Evolutionary conservation across 768 basidiomycete genomes (phyloP), one percentile per base, ranked within the genome.

Genomic region (Trametes cinnabarina): DNA sequence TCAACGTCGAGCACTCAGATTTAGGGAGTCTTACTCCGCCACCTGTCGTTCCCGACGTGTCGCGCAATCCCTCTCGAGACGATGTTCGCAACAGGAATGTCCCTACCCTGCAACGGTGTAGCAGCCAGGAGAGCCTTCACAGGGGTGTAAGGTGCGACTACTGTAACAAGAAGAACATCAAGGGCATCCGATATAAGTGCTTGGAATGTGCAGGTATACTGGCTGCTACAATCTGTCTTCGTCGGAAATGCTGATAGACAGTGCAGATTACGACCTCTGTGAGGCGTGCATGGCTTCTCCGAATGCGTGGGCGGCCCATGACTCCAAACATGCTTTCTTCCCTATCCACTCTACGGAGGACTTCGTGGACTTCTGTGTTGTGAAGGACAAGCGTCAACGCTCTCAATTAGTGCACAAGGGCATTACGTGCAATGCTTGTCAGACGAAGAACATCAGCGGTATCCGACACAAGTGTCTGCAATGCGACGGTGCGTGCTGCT

Each of bases 371-470:
- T 60, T 53, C 34, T 47, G 55, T 22, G 25, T 50, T 34, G 57
- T 60, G 0, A 55, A 61, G 47, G 49, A 55, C 9, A 49, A 46
- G 32, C 55, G 51, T 12, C 32, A 48, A 22, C 40, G 46, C 12
- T 22, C 35, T 1, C 26, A 51, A 20, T 37, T 55, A 3, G 57
- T 66, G 15, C 88, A 90, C 67, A 66, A 42, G 26, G 79, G 80
- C n/a, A 74, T 90, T 17, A 48, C 76, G 5, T 94, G 91, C 67
- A 87, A 93, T 67, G 66, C 62, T n/a, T 94, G 91, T 68, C 11
- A 49, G 3, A 59, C 76, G 3, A 65, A 23, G 48, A 43, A 54
- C 23, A 32, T 56, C 28, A 2, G n/a, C 2, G 60, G 60, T 4
- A 47, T 61, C 3, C 40, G 60, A 15, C 51, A 58, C 34, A 55